phyloP scores from a whole-genome alignment of 2,329 filamentous ascomycete genomes.

The Monosporascus sp. region DNA sequence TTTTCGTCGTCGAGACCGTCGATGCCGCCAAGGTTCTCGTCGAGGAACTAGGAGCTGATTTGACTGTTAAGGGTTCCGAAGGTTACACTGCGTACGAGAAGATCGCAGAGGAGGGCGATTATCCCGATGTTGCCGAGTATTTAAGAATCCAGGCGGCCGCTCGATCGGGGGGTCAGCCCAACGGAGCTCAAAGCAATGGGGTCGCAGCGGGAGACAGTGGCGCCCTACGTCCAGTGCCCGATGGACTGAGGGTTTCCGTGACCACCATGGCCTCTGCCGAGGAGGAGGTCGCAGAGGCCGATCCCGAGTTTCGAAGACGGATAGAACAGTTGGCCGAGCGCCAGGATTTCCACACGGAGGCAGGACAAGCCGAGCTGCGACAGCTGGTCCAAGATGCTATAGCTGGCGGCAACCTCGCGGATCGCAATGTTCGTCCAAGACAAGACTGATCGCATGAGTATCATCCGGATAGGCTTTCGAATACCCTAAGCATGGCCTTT shows the following conservation, averaged over 20 bases:
- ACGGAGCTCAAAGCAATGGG: slow-evolving; percentile 21
- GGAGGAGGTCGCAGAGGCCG: slow-evolving; percentile 58
- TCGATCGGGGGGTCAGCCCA: slow-evolving; percentile 20
- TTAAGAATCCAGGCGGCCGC: slow-evolving; percentile 38
- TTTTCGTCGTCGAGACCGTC: slow-evolving; percentile 83
- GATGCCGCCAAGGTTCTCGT: slow-evolving; percentile 74
- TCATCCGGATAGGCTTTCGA: background rate
- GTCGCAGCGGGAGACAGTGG: slow-evolving; percentile 27
- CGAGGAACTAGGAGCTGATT: slow-evolving; percentile 72
- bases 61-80: slow-evolving; percentile 60
- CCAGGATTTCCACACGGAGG: slow-evolving; percentile 75
- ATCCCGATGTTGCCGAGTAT: slow-evolving; percentile 69
- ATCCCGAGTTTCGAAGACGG: slow-evolving; percentile 75
- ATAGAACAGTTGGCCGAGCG: slow-evolving; percentile 86
- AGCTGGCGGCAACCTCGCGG: slow-evolving; percentile 55
- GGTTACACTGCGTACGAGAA: slow-evolving; percentile 77
- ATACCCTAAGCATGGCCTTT: slow-evolving; percentile 26
- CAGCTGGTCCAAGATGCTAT: slow-evolving; percentile 77
- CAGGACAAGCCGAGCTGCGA: slow-evolving; percentile 73
- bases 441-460: slow-evolving; percentile 40
- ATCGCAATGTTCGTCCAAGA: slow-evolving; percentile 59
- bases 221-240: slow-evolving; percentile 57
- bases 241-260: slow-evolving; percentile 72
- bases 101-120: slow-evolving; percentile 73
- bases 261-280: slow-evolving; percentile 63